Evolutionary conservation across 2,329 filamentous ascomycete species (phyloP), one percentile per base, ranked within the genome.

Genomic region (Calonectria pauciramosa): DNA sequence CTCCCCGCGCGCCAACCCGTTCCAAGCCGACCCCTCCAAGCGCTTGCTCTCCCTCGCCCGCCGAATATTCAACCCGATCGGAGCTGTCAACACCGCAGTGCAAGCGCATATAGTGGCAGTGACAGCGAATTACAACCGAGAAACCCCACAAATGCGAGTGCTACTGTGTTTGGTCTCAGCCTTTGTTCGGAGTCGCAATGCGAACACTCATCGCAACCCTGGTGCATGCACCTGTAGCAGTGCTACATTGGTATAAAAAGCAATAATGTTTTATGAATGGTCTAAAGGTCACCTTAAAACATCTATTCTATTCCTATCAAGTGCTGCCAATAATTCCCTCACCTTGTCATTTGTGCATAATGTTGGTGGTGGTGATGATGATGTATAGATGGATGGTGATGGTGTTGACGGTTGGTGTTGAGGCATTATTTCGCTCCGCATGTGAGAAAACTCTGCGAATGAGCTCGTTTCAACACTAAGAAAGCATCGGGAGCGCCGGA

Each of bases 391-490:
- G 38, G 41, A n/a, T 70, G 36, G 23, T 76, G 66, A 47, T 68
- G 71, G 34, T 56, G 32, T 26, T 67, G 74, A 66, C 65, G 54
- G 26, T 75, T 70, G 76, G 64, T 28, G 49, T 65, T 26, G 64
- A 28, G 65, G 63, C 30, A 32, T 34, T 18, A 23, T n/a, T 56
- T 47, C 13, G 14, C 54, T 20, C 28, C 20, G 38, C 23, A 9
- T n/a, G 66, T 56, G 18, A 30, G 18, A 18, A 59, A 41, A 18
- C n/a, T 28, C 11, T 8, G 23, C 13, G 30, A 65, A 69, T 65
- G 59, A 63, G 26, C 38, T 30, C 69, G 52, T 71, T 71, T 59
- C 72, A 77, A 76, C 77, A 79, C 74, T 52, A 30, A 6, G 13
- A 68, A 78, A 64, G 26, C 6, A 67, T 73, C 74, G 41, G 23